phyloP scores from a whole-genome alignment of 2,329 filamentous ascomycete genomes.

The Colletotrichum higginsianum region DNA sequence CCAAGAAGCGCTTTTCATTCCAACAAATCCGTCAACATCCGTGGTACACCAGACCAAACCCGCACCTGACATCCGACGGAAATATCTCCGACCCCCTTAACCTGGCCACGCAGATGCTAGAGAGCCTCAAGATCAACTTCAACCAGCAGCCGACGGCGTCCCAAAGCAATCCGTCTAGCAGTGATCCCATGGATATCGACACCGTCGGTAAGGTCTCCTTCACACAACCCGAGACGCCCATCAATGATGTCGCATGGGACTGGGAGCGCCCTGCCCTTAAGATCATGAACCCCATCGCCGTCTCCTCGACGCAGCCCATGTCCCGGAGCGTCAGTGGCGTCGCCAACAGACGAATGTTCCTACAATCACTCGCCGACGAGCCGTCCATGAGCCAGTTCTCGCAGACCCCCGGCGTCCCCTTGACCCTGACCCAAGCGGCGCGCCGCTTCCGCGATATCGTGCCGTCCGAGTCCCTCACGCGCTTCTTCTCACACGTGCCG shows the following conservation, averaged over 20 bases:
- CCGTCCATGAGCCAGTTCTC: conserved; percentile 91
- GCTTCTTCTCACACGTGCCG: conserved; percentile 90
- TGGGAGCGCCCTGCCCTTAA: conserved; percentile 84
- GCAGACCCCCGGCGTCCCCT: conserved; percentile 80
- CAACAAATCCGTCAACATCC: conserved; percentile 90
- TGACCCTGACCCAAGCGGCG: conserved; percentile 90
- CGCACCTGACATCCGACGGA: conserved; percentile 81
- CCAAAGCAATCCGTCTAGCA: conserved; percentile 49
- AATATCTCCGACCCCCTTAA: conserved; percentile 83
- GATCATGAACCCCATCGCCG: conserved; percentile 59
- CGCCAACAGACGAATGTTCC: conserved; percentile 54
- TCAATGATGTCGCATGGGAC: conserved; percentile 83
- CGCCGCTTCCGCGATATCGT: conserved; percentile 92
- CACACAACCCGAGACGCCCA: conserved; percentile 88
- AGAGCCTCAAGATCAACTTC: conserved; percentile 91
- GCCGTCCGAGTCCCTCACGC: conserved; percentile 87
- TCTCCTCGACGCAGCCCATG: conserved; percentile 67
- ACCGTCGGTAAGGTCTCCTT: conserved; percentile 71
- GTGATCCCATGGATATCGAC: conserved; percentile 81
- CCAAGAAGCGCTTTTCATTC: conserved; percentile 84
- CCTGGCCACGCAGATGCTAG: conserved; percentile 95
- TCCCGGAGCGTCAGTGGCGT: conserved; percentile 53
- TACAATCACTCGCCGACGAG: conserved; percentile 84
- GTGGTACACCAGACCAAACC: conserved; percentile 91
- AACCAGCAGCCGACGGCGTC: conserved; percentile 74